phyloP scores from a whole-genome alignment of 1,284 basidiomycete species.

The Hypsizygus ulmarius region DNA sequence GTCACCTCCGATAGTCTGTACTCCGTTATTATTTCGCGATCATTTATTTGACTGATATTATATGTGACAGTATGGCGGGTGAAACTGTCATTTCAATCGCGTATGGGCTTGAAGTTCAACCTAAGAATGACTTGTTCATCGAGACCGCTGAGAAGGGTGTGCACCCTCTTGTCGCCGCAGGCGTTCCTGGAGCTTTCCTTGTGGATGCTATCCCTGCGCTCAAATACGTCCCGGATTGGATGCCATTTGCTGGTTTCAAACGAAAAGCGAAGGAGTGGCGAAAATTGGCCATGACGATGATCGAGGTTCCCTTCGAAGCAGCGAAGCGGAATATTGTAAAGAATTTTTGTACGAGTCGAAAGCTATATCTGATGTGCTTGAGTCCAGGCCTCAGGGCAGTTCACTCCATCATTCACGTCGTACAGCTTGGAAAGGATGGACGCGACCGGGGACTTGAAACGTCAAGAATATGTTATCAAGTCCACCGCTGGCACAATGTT shows the following conservation, averaged over 20 bases:
- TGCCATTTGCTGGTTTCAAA: slow-evolving; percentile 42
- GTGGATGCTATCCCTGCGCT: slow-evolving; percentile 24
- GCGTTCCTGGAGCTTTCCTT: slow-evolving; percentile 22
- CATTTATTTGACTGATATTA: not conserved
- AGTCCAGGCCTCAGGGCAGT: slow-evolving; percentile 14
- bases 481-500: slow-evolving; percentile 22
- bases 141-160: slow-evolving; percentile 15
- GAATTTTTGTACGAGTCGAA: not conserved
- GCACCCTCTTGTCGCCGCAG: slow-evolving; percentile 14
- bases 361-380: not conserved
- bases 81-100: slow-evolving; percentile 26
- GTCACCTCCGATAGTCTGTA: slow-evolving; percentile 25
- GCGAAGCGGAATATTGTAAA: slow-evolving; percentile 26
- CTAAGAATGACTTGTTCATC: slow-evolving; percentile 21
- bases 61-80: slow-evolving; percentile 13
- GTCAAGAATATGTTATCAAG: slow-evolving; percentile 22
- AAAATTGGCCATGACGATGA: slow-evolving; percentile 20
- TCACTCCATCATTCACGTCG: slow-evolving; percentile 16
- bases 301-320: slow-evolving; percentile 33
- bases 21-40: not conserved
- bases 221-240: slow-evolving; percentile 40
- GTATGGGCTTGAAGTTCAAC: slow-evolving; percentile 18
- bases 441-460: slow-evolving; percentile 11
- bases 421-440: slow-evolving; percentile 18
- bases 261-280: slow-evolving; percentile 37